Evolutionary conservation across 2,329 filamentous ascomycete species (phyloP), one percentile per base, ranked within the genome.

Genomic region (Diaporthe ilicicola): DNA sequence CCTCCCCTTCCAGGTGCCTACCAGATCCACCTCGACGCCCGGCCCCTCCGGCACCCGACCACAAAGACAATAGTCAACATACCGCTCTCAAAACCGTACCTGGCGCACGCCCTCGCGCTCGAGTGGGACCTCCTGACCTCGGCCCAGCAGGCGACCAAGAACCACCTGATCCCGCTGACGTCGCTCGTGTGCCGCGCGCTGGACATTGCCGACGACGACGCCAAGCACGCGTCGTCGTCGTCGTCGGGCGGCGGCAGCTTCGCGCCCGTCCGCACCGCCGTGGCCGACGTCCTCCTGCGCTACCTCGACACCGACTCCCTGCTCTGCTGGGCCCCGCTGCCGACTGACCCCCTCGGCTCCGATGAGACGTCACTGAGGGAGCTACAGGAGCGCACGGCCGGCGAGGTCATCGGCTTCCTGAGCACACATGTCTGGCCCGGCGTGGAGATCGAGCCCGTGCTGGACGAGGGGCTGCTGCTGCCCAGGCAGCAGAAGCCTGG

Each of bases 271-370:
- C 88, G 95, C 44, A 79, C 87, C 0, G 84, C 87, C 50, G 90
- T 98, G 56, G 83, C 92, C 19, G 85, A 84, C 22, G 91, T 90
- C 74, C 83, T 96, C 65, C 88, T 98, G 86, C 89, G 92, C 56
- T 98, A 98, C 81, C 88, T 99, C 32, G 91, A 94, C 76, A 98
- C 96, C 1, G 96, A 99, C 82, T 95, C 94, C 0, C 84, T 98
- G 44, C 89, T 99, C 1, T 98, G 95, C 87, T 97, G 94, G 93
- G 94, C 87, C 29, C 86, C 89, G 50, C 84, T 85, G 2, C 84
- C 86, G 1, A 13, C 19, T 3, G 82, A 85, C 44, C 82, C 90
- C 3, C 85, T 86, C 69, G 85, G 84, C 5, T 81, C 81, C 13
- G 84, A 83, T 44, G 85, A 90, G 76, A n/a, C 13, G 15, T 90